Base-by-base conservation (phyloP, 2,329 filamentous ascomycete genomes). In the Aspergillus uvarum region DNA sequence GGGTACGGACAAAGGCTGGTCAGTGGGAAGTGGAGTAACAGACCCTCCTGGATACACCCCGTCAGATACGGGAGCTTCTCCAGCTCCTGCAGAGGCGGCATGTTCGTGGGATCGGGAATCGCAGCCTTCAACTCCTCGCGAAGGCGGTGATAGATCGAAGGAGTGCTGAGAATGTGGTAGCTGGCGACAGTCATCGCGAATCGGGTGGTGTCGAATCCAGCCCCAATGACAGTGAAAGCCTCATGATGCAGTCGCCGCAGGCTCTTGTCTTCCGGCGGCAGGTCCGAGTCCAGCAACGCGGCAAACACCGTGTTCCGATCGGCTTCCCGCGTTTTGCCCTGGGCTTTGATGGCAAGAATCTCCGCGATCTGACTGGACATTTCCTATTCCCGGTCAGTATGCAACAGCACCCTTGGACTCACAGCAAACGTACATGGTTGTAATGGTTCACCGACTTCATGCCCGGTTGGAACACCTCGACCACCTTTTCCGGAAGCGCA, bases 191-290 rank as follows among this genome's bases (percentile, higher is more conserved):
- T 61, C 19, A 73, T 49, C 6, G 67, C 65, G 26, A 66, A 67
- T 12, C 67, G 65, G 3, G 71, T 73, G 0, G 71, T 73, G 51
- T 73, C 70, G 16, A 68, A 67, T 4, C 71, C 71, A 1, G 71
- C 71, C 0, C 69, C 67, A 14, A 71, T 67, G 2, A 70, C 65
- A 2, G 66, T 69, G 24, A 67, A 63, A 11, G 69, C 66, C 53
- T 74, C 71, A 44, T 71, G 65, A 6, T 65, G 61, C 19, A 74
- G 55, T 11, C 71, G 67, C 12, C 44, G 52, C 3, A 64, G 35
- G 0, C 47, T 68, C 58, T 75, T 77, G 51, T 81, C 76, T 12
- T 75, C 66, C 1, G 58, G 64, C 35, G 65, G 73, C 22, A 80
- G 59, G 1, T 71, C 63, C 1, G 74, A 76, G 29, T 76, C 67